Base-by-base conservation (phyloP, 2,329 filamentous ascomycete species). In the Penicillium nordicum region DNA sequence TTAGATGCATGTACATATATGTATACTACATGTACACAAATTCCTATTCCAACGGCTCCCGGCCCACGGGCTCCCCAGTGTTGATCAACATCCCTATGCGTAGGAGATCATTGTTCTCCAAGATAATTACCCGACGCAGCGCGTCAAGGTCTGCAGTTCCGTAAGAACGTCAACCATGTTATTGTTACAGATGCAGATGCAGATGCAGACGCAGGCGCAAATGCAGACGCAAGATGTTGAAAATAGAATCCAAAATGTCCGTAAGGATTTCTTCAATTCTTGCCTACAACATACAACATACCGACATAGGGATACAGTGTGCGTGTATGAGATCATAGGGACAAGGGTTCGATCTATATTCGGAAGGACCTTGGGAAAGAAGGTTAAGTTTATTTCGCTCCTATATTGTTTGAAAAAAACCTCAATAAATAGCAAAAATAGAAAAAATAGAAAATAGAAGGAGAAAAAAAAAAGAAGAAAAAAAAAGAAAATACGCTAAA, bases 71-170 rank as follows among this genome's bases (percentile, higher is more conserved):
- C 50, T 29, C 37, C 27, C 38, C 32, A 40, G 50, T 57, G 56
- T 55, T 58, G 54, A 65, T 65, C 58, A 10, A 30, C 50, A 50
- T 55, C 38, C 10, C 10, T 8, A 27, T n/a, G 41, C 36, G 32
- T 38, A 30, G 58, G 21, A 49, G 55, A 59, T 60, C 51, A 27
- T 30, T 30, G 29, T 37, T 21, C 36, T 23, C 27, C 43, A 32
- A 12, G 18, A 32, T 18, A 49, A 59, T 50, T 52, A 48, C 50
- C 59, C 50, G 57, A 57, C 11, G 43, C 44, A 34, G 51, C 37
- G 25, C 29, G 32, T 57, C 37, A 36, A 42, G 25, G 5, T 36
- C 23, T 49, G 44, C 52, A 49, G 45, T 50, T 27, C 52, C 45
- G 23, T 42, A 41, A 30, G 32, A 53, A 54, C 30, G 44, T 54